Conservation (phyloP, 2,329 filamentous ascomycete genomes). For the Dendrostoma leiphaemia region DNA sequence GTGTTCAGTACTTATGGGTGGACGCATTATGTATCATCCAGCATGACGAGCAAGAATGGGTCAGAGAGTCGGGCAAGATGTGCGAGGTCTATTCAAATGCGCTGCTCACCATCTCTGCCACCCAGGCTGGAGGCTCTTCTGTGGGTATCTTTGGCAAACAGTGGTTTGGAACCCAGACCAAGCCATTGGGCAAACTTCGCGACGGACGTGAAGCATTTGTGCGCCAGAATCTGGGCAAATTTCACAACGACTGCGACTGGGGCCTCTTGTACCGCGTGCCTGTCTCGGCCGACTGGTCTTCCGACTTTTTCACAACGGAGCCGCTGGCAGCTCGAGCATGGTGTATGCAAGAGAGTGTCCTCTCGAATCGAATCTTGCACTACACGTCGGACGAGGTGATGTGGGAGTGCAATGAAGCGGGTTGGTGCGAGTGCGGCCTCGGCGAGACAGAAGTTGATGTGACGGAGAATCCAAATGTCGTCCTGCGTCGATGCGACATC, state of each 20-base stretch:
- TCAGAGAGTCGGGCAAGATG: conserved; percentile 12
- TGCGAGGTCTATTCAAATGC: conserved; percentile 8
- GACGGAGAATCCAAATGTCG: neutral
- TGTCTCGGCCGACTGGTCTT: neutral
- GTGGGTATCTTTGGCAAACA: conserved; percentile 3
- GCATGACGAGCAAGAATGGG: conserved; percentile 20
- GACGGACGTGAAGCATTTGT: neutral
- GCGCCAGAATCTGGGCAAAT: neutral
- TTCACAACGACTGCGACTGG: conserved; percentile 1
- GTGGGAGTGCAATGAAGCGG: conserved; percentile 5
- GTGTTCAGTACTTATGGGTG: conserved; percentile 25
- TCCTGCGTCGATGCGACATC: conserved; percentile 1
- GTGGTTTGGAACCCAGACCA: neutral
- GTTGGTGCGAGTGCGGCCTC: conserved; percentile 1
- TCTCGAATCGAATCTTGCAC: conserved; percentile 7
- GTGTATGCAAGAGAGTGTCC: conserved; percentile 4
- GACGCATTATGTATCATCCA: conserved; percentile 27
- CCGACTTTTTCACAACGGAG: neutral
- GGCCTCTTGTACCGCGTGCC: conserved; percentile 2
- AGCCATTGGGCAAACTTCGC: conserved; percentile 19
- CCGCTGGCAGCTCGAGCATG: neutral
- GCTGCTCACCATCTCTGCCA: conserved; percentile 5
- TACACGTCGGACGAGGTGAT: conserved; percentile 10
- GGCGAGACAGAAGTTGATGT: neutral
- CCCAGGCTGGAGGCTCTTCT: neutral